Evolutionary conservation across 495 filamentous ascomycete genomes (phyloP).

Genomic region (Tuber melanosporum): DNA sequence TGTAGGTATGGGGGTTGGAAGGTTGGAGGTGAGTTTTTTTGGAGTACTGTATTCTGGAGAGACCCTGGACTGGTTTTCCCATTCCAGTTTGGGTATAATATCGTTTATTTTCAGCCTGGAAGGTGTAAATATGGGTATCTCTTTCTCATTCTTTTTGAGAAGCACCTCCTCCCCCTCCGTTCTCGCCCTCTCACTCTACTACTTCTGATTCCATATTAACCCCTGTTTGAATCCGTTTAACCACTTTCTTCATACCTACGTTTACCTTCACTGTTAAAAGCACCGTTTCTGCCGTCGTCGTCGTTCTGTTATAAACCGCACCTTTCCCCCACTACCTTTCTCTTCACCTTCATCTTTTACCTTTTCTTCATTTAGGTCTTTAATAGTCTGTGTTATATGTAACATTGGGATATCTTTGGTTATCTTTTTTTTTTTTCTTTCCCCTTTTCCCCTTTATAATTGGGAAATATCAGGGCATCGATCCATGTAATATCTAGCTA

Average conservation of each 20-base stretch:
- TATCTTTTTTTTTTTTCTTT: not conserved
- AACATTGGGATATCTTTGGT: not conserved
- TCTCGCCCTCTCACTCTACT: not conserved
- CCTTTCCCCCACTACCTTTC: not conserved
- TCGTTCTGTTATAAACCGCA: not conserved
- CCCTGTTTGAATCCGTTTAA: not conserved
- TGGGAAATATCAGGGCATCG: not conserved
- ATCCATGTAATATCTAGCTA: not conserved
- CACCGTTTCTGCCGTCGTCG: not conserved
- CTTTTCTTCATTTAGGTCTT: not conserved
- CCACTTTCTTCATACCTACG: not conserved
- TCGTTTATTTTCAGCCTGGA: conserved; percentile 6
- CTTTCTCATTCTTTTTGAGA: not conserved
- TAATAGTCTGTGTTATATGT: not conserved
- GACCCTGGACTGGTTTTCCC: conserved; percentile 1
- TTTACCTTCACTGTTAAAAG: not conserved
- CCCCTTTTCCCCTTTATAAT: not conserved
- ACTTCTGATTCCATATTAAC: not conserved
- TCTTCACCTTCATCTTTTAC: not conserved
- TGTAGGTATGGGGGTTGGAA: conserved; percentile 10
- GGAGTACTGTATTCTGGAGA: not conserved
- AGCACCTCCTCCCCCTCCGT: not conserved
- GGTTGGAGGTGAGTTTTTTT: not conserved
- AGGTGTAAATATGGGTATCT: not conserved
- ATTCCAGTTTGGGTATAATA: not conserved